A percentile compares a stretch with the other conserved stretches of the same genome.
Evolutionary conservation across 305 asterid species (phyloP).

Genomic region (Ilex paraguariensis): DNA sequence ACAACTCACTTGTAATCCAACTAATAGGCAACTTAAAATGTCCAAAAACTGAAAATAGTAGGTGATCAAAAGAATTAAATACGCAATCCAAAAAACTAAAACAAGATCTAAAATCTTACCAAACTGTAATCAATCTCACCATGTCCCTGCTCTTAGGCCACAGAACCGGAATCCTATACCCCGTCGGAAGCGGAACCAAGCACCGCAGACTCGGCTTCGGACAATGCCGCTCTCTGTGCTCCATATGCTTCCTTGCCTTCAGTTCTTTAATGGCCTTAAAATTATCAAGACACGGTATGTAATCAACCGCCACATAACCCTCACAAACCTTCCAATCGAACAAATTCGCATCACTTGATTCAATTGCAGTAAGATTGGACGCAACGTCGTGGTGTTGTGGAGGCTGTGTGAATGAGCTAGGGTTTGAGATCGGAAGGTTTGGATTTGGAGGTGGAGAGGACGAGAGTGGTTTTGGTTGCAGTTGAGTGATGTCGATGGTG

Average conservation of each 20-base stretch:
- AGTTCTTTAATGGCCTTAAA: slow-evolving; percentile 53
- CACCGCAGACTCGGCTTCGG: slow-evolving; percentile 62
- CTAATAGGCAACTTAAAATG: too few relatives aligned
- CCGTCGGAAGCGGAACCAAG: slow-evolving; percentile 72
- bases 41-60: neutral
- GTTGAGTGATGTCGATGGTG: slow-evolving; percentile 26
- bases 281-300: slow-evolving; percentile 87
- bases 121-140: slow-evolving; percentile 21
- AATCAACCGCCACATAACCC: slow-evolving; percentile 51
- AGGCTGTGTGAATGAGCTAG: neutral
- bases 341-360: slow-evolving; percentile 1
- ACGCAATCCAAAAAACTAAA: slow-evolving; percentile 4
- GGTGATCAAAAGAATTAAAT: neutral
- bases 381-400: slow-evolving; percentile 9
- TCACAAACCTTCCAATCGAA: slow-evolving; percentile 59
- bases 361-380: neutral
- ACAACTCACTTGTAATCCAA: too few relatives aligned
- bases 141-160: slow-evolving; percentile 98
- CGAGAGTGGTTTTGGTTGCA: slow-evolving; percentile 4
- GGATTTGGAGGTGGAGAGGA: neutral
- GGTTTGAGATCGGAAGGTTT: slow-evolving; percentile 1
- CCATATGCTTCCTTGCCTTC: slow-evolving; percentile 60
- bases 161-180: slow-evolving; percentile 68
- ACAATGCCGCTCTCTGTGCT: slow-evolving; percentile 95
- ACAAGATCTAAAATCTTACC: neutral